phyloP scores from a whole-genome alignment of 441 rosid species.

The Gossypium schwendimanii region DNA sequence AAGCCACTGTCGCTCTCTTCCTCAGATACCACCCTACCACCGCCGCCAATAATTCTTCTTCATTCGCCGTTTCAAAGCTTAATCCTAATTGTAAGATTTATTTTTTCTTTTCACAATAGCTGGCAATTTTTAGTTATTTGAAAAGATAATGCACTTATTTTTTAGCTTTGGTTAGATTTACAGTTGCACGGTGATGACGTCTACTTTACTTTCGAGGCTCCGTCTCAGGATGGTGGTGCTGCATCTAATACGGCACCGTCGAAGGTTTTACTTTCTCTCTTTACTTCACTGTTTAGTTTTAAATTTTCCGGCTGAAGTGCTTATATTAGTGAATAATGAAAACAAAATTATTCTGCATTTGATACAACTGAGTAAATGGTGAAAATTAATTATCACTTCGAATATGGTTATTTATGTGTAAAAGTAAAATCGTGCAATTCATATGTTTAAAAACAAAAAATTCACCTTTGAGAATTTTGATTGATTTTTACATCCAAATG shows the following conservation, averaged over 20 bases:
- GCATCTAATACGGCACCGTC: constrained; percentile 26
- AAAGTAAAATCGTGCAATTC: background rate
- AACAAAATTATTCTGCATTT: background rate
- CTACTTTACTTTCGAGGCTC: constrained; percentile 57
- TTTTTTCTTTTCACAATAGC: background rate
- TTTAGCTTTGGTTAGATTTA: constrained; percentile 37
- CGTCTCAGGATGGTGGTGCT: constrained; percentile 35
- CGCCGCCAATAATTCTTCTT: constrained; percentile 11
- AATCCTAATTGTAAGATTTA: constrained; percentile 46
- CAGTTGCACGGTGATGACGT: constrained; percentile 80
- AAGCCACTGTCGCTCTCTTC: constrained; percentile 61
- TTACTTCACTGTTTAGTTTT: background rate
- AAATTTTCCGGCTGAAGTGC: background rate
- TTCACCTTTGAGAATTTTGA: background rate
- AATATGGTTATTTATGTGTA: background rate
- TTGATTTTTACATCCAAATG: background rate
- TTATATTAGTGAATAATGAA: no score
- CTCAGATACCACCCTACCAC: constrained; percentile 30
- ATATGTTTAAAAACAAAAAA: background rate
- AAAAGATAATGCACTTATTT: background rate
- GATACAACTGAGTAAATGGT: background rate
- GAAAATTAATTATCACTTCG: background rate
- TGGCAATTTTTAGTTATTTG: background rate
- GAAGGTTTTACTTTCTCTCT: constrained; percentile 30
- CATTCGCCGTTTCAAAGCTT: constrained; percentile 51